Evolutionary conservation across 441 rosid species (phyloP).

Genomic region (Gossypium aridum): DNA sequence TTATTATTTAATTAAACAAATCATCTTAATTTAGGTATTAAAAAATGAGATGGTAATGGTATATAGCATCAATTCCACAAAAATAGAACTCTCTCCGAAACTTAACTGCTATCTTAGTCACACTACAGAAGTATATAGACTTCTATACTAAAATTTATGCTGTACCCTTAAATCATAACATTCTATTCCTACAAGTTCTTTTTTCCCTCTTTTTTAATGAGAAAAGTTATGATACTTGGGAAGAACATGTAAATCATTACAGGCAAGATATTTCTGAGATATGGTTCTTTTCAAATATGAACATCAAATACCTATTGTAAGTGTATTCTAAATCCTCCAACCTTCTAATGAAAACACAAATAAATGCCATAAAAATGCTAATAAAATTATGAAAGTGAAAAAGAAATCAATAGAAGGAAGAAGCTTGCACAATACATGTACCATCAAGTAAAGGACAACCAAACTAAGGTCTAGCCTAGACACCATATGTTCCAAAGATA

Average conservation of each 20-base stretch:
- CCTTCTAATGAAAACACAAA: background rate
- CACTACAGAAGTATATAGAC: background rate
- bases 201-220: background rate
- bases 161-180: background rate
- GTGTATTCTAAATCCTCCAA: background rate
- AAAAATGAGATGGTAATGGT: background rate
- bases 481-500: background rate
- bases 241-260: background rate
- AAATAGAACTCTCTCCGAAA: background rate
- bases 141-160: background rate
- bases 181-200: background rate
- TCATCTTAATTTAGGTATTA: background rate
- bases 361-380: background rate
- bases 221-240: background rate
- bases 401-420: background rate
- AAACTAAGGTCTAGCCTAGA: background rate
- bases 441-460: background rate
- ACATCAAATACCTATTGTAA: background rate
- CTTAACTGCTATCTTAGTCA: background rate
- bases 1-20: conserved; percentile 1
- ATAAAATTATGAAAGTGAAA: background rate
- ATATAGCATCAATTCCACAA: background rate
- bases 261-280: background rate
- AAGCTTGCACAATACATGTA: background rate
- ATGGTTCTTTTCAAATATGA: background rate